Evolutionary conservation across 2,329 filamentous ascomycete species (phyloP).

Genomic region (Cadophora luteo-olivacea): DNA sequence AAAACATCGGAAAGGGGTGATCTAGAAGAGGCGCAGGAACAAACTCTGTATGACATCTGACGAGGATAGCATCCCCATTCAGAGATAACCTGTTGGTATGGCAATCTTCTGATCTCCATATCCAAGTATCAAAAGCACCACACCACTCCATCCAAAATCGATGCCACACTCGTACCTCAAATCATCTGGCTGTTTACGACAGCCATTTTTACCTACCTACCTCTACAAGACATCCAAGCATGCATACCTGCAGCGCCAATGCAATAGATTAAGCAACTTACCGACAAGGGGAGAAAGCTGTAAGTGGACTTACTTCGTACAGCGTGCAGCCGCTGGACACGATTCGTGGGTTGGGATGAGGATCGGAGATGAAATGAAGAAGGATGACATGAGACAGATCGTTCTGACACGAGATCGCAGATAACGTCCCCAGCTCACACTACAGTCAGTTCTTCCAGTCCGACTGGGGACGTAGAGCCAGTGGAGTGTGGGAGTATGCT

Average conservation of each 20-base stretch:
- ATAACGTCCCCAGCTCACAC: too few species aligned
- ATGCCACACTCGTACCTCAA: too few species aligned
- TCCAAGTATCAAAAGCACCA: too few species aligned
- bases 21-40: too few species aligned
- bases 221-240: not conserved
- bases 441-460: not conserved
- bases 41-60: too few species aligned
- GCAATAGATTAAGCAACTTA: not conserved
- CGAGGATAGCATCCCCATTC: too few species aligned
- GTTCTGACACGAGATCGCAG: too few species aligned
- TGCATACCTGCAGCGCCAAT: constrained; percentile 9
- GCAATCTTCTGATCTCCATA: too few species aligned
- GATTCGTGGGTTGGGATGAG: not conserved
- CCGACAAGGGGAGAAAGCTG: not conserved
- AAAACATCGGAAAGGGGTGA: too few species aligned
- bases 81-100: too few species aligned
- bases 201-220: not conserved
- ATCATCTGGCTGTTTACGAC: too few species aligned
- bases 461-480: not conserved
- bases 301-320: not conserved
- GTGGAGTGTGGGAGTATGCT: not conserved
- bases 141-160: too few species aligned
- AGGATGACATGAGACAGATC: not conserved
- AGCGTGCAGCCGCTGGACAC: not conserved
- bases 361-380: not conserved